Evolutionary conservation across 2,329 filamentous ascomycete genomes (phyloP), one percentile per base, ranked within the genome.

Genomic region (Paecilomyces niveus): DNA sequence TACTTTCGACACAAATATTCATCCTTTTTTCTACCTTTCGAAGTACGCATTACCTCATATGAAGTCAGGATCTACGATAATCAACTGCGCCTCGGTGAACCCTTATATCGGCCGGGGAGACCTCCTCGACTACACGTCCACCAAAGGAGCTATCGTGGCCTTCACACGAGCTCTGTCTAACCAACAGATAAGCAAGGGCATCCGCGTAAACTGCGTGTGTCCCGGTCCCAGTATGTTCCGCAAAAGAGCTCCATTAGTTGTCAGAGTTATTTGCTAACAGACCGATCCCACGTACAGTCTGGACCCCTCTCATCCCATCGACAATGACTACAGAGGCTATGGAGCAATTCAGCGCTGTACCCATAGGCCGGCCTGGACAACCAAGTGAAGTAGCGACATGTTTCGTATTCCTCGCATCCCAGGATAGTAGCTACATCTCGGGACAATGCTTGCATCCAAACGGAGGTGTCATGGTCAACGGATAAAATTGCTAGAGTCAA

Each of bases 11-110:
- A 89, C 86, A 54, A 95, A 94, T 76, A 92, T 94, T 67, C 88
- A 93, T 73, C 83, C 88, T 3, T 88, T 85, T 78, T 94, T 92
- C 80, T 93, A 86, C 76, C 79, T 93, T 35, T 82, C 89, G 60
- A 94, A 94, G 72, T 90, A 92, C 68, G 76, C 82, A 11, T 79
- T 94, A 10, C 85, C 85, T 0, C 87, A 92, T 73, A 89, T 94
- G 85, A 83, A 84, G 68, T 72, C 74, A n/a, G 90, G 90, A 35
- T 82, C 85, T 58, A 86, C 85, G 26, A 91, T 95, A 71, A 91
- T 95, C 81, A 94, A 93, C 78, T 92, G 90, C 70, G 86, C 89
- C 52, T 92, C 88, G 32, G 87, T 94, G 70, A 93, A 93, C 71
- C 89, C 87, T 26, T 94, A 93, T 75, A 83, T 92, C 59, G 90